A percentile compares a stretch with the other conserved stretches of the same genome.
Evolutionary conservation across 306 rosid genomes (phyloP).

Genomic region (Quercus berberidifolia): DNA sequence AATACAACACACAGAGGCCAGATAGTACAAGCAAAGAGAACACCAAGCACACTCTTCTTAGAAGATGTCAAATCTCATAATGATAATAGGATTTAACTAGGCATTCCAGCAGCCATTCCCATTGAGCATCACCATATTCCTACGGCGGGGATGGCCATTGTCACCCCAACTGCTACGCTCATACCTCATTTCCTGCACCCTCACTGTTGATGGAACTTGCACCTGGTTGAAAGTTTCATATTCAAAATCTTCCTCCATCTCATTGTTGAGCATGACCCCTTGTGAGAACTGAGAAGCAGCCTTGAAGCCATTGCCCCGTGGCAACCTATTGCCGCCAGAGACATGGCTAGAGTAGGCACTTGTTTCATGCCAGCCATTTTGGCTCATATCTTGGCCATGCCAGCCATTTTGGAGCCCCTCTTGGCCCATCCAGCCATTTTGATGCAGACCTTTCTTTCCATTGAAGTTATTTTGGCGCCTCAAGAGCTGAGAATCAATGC

Average conservation of each 20-base stretch:
- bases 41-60: background rate
- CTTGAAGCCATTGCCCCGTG: background rate
- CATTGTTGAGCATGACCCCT: background rate
- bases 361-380: background rate
- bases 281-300: background rate
- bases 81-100: background rate
- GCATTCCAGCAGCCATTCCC: conserved; percentile 4
- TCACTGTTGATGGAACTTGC: conserved; percentile 9
- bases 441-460: background rate
- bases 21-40: background rate
- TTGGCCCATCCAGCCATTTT: background rate
- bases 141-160: background rate
- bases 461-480: background rate
- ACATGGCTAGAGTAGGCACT: background rate
- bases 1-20: background rate
- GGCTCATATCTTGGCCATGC: conserved; percentile 7
- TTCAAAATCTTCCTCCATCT: conserved; percentile 13
- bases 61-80: background rate
- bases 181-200: conserved; percentile 27
- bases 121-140: conserved; percentile 5
- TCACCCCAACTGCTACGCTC: conserved; percentile 18
- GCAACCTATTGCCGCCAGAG: conserved; percentile 2
- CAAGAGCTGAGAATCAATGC: background rate
- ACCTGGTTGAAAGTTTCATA: conserved; percentile 13
- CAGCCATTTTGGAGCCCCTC: background rate